A percentile compares a stretch with the other conserved stretches of the same genome.
Conservation (phyloP, 2,329 filamentous ascomycete genomes). For the Penicillium polonicum region DNA sequence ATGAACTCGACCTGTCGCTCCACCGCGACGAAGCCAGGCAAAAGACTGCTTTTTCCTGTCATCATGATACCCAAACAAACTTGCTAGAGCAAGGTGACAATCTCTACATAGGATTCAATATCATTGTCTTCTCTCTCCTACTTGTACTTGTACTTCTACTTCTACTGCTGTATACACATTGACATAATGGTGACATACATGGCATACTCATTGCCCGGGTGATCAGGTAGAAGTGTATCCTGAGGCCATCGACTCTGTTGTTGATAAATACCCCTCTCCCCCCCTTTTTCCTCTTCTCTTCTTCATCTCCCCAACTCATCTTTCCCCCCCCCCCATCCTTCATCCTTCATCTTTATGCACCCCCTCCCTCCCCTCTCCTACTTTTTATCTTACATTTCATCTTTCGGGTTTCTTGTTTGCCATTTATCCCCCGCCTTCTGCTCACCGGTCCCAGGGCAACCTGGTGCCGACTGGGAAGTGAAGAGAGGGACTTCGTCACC, state of each 20-base stretch:
- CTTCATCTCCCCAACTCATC: constrained; percentile 1
- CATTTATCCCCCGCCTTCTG: not conserved
- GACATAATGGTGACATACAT: constrained; percentile 1
- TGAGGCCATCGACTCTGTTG: not conserved
- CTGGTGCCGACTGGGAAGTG: not conserved
- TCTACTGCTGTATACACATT: not conserved
- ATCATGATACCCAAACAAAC: constrained; percentile 8
- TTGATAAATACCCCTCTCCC: not conserved
- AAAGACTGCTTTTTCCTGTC: constrained; percentile 6
- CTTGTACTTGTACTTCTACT: not conserved
- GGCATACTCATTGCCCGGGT: not conserved
- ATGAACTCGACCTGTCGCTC: constrained; percentile 7
- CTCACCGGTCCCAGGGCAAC: constrained; percentile 1
- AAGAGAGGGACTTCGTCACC: not conserved
- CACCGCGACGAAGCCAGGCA: not conserved
- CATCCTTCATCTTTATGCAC: not conserved
- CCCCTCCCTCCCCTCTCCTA: not conserved
- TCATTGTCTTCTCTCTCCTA: not conserved
- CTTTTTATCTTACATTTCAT: not conserved
- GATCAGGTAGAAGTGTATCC: not conserved
- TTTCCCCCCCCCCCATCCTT: not conserved
- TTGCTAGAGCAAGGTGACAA: constrained; percentile 9
- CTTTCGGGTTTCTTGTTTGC: not conserved
- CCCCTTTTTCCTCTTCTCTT: not conserved
- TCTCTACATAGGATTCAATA: constrained; percentile 7